Base-by-base conservation (phyloP, 495 filamentous ascomycete species). In the Penicillium mononematosum region DNA sequence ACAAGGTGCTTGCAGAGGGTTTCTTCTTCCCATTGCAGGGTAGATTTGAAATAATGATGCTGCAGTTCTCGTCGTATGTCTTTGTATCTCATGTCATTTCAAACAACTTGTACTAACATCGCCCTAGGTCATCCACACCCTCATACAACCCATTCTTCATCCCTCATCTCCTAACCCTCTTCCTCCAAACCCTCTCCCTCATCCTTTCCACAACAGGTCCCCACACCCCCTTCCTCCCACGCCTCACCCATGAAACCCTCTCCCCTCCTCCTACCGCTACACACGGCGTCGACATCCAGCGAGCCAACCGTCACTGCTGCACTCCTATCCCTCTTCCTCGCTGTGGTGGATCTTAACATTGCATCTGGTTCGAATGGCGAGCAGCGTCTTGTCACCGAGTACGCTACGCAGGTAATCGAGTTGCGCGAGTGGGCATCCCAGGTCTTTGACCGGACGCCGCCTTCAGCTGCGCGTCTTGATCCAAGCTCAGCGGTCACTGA, bases 1-100 rank as follows among this genome's bases (percentile, higher is more conserved):
- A 92, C 32, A 81, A 83, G 24, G 77, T 96, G 32, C 82, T 96
- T 41, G 79, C 87, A 6, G 79, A 86, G 0, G 83, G 83, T 7
- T 94, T 96, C 75, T 96, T 97, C 82, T 89, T 72, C 85, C 94
- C 17, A 68, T 91, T 87, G 63, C 75, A 79, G 63, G 71, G 75
- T 59, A 62, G 77, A 60, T 69, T 74, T 67, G 64, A 78, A 67
- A 63, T 76, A 58, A 66, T 77, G 71, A 74, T 79, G 68, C 58
- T 78, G 60, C 73, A 74, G 53, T 71, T 69, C 29, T 67, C 70
- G 14, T 75, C 72, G 74, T 79, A 68, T 55, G 70, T 64, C 5
- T 14, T 53, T 25, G 24, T 4, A 11, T 19, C n/a, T 25, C 45
- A 27, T 39, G 20, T 8, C 8, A 38, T 25, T 36, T 8, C 14